Evolutionary conservation across 2,329 filamentous ascomycete genomes (phyloP).

Genomic region (Aspergillus floridensis): DNA sequence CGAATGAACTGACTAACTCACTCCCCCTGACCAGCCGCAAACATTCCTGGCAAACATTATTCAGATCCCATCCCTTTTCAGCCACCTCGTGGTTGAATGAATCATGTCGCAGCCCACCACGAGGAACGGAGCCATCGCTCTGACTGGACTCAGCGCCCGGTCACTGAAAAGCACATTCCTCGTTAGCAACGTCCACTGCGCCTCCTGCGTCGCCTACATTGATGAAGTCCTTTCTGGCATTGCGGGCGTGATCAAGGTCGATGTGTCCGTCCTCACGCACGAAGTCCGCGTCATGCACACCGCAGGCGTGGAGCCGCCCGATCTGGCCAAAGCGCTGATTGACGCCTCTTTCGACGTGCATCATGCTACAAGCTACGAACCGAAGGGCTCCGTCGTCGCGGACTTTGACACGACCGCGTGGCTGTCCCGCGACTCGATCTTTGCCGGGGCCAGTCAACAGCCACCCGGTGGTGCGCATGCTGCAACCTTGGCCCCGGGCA

Average conservation of each 20-base stretch:
- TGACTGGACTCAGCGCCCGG: conserved; percentile 11
- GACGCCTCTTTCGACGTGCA: conserved; percentile 49
- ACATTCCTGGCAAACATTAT: neutral
- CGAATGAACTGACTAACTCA: neutral
- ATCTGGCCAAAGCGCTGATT: conserved; percentile 39
- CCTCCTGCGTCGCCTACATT: conserved; percentile 48
- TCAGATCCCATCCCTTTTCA: neutral
- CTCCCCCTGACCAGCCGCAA: neutral
- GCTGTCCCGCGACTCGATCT: conserved; percentile 27
- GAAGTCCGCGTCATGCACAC: conserved; percentile 44
- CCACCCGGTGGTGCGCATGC: conserved; percentile 18
- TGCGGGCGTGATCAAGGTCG: conserved; percentile 34
- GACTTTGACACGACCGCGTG: conserved; percentile 37
- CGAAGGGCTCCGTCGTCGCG: conserved; percentile 27
- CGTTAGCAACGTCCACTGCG: conserved; percentile 50
- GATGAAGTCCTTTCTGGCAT: conserved; percentile 42
- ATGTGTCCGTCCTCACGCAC: conserved; percentile 45
- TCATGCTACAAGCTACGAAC: conserved; percentile 42
- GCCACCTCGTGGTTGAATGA: conserved; percentile 3
- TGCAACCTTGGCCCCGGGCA: conserved; percentile 19
- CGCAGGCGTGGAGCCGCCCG: conserved; percentile 26
- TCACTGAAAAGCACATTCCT: conserved; percentile 36
- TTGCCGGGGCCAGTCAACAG: conserved; percentile 16
- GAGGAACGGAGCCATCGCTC: neutral
- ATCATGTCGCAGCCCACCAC: conserved; percentile 19